Evolutionary conservation across 2,329 filamentous ascomycete species (phyloP).

Genomic region (Colletotrichum eleusines): DNA sequence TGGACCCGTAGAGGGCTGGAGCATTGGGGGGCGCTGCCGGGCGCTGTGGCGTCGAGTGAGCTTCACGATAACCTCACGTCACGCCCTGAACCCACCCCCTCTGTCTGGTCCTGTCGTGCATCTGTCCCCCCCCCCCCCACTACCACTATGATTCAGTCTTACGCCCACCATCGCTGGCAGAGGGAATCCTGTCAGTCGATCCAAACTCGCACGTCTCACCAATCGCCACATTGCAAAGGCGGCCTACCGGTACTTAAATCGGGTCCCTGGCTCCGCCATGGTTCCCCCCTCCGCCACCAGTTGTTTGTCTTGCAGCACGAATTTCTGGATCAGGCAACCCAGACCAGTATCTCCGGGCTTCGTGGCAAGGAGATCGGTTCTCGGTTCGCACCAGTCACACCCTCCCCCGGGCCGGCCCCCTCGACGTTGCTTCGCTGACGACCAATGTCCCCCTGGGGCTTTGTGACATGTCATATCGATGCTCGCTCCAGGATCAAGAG

Average conservation of each 20-base stretch:
- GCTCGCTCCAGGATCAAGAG: conserved; percentile 5
- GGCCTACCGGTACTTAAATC: neutral
- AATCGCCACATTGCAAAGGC: conserved; percentile 23
- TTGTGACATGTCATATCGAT: conserved; percentile 31
- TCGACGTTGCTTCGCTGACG: conserved; percentile 36
- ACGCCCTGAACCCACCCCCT: conserved; percentile 18
- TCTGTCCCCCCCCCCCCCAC: conserved; percentile 33
- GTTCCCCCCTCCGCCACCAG: conserved; percentile 21
- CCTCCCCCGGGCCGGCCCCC: conserved; percentile 26
- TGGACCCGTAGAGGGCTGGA: conserved; percentile 25
- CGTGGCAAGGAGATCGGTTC: conserved; percentile 36
- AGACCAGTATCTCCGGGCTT: conserved; percentile 24
- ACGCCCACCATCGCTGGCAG: too few relatives aligned
- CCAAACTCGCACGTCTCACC: conserved; percentile 21
- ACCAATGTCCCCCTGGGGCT: conserved; percentile 17
- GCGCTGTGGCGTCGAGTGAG: conserved; percentile 17
- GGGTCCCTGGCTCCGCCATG: conserved; percentile 6
- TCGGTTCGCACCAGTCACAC: conserved; percentile 38
- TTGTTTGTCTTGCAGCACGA: conserved; percentile 20
- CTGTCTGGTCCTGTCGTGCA: conserved; percentile 13
- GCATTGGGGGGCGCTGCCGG: conserved; percentile 23
- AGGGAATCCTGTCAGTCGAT: neutral
- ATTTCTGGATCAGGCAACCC: conserved; percentile 21
- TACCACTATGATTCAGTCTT: neutral
- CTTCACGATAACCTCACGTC: conserved; percentile 35